Evolutionary conservation across 129 eudicot species (phyloP).

Genomic region (Tagetes erecta): DNA sequence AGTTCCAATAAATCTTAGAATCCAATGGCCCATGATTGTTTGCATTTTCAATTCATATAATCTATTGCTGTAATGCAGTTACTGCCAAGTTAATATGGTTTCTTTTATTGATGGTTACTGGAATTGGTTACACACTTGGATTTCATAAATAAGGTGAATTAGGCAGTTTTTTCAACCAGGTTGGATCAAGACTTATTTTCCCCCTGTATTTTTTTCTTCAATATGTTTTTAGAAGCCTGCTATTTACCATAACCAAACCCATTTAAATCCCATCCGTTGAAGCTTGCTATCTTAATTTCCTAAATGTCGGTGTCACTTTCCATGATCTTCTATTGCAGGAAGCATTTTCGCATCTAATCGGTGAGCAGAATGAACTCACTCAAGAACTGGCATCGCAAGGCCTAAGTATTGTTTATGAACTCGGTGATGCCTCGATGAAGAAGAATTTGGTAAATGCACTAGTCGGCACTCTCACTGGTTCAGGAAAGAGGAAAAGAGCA

Average conservation of each 20-base stretch:
- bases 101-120: conserved; percentile 8
- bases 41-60: neutral
- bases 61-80: neutral
- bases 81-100: conserved; percentile 17
- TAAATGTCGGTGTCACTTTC: conserved; percentile 3
- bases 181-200: conserved; percentile 5
- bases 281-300: conserved; percentile 13
- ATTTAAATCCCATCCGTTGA: neutral
- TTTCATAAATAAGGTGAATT: neutral
- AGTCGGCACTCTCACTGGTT: conserved; percentile 93
- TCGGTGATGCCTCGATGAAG: conserved; percentile 88
- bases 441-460: conserved; percentile 86
- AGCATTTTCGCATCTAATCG: conserved; percentile 92
- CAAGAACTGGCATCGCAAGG: conserved; percentile 99
- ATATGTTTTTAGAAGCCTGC: conserved; percentile 23
- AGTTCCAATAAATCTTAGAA: neutral
- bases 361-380: conserved; percentile 92
- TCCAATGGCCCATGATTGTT: neutral
- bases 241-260: neutral
- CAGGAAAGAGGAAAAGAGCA: conserved; percentile 96
- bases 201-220: conserved; percentile 11
- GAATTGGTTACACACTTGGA: conserved; percentile 17
- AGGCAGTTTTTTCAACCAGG: neutral
- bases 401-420: conserved; percentile 90
- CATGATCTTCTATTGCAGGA: conserved; percentile 54